Evolutionary conservation across 306 rosid genomes (phyloP).

Genomic region (Gynostemma pentaphyllum): DNA sequence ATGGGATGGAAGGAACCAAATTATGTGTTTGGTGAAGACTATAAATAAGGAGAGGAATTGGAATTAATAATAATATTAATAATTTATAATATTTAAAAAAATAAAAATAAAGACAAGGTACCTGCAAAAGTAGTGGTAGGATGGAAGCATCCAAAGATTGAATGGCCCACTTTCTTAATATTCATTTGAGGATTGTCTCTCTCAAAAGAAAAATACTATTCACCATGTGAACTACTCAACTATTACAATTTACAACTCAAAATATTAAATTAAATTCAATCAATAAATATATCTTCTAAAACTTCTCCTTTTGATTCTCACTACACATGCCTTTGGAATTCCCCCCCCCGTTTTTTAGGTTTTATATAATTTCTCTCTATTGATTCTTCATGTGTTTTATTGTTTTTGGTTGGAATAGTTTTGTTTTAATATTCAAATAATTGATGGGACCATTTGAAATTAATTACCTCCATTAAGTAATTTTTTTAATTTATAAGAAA

Average conservation of each 20-base stretch:
- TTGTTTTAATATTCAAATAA: background rate
- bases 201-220: slow-evolving; percentile 3
- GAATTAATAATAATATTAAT: background rate
- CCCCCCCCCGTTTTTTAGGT: background rate
- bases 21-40: background rate
- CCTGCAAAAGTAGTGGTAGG: background rate
- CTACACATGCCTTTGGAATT: background rate
- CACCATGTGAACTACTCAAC: slow-evolving; percentile 12
- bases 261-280: too few relatives aligned
- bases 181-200: slow-evolving; percentile 1
- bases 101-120: too few relatives aligned
- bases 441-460: too few relatives aligned
- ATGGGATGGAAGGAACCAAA: background rate
- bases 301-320: background rate
- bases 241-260: background rate
- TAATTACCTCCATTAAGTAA: too few relatives aligned
- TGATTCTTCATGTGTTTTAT: background rate
- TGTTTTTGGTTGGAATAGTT: background rate
- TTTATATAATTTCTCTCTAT: background rate
- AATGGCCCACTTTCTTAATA: slow-evolving; percentile 1
- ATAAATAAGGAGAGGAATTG: background rate
- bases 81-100: too few relatives aligned
- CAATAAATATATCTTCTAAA: background rate
- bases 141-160: slow-evolving; percentile 6
- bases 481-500: too few relatives aligned